These are phyloP conservation scores for Pestalotiopsis sp. DNA, from an alignment of 2,329 filamentous ascomycete species.

Conservation along the genomic window DNA sequence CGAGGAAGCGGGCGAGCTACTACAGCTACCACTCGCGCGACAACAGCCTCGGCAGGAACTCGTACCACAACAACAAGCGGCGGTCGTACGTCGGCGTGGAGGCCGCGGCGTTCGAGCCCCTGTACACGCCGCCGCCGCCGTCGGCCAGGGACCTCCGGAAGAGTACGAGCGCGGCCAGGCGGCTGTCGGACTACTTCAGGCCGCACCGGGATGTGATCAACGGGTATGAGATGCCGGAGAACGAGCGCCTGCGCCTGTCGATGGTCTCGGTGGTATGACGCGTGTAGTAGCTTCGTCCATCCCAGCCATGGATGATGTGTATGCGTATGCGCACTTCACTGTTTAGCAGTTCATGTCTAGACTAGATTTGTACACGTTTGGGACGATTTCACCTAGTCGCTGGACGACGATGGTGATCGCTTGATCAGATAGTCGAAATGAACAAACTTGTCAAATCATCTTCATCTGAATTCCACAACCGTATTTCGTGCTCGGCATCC, in stretches of 20 bases:
- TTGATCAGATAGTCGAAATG: not conserved
- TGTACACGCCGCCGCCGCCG: not conserved
- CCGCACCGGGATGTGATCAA: not conserved
- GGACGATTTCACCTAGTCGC: not conserved
- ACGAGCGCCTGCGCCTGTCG: not conserved
- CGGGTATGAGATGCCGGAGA: not conserved
- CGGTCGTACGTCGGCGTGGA: not conserved
- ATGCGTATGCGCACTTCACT: not conserved
- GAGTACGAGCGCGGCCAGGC: conserved; percentile 2
- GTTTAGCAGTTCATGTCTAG: not conserved
- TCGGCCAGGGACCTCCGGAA: not conserved
- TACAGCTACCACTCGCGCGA: conserved; percentile 11
- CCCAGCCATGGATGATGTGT: not conserved
- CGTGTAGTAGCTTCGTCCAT: not conserved
- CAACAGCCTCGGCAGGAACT: not conserved
- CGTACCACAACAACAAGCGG: conserved; percentile 5
- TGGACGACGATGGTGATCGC: not conserved
- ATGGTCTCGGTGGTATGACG: not conserved
- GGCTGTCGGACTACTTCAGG: conserved; percentile 11
- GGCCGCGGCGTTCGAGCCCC: not conserved
- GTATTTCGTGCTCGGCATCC: not conserved
- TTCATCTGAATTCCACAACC: not conserved
- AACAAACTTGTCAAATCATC: not conserved
- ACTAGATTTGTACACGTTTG: not conserved
- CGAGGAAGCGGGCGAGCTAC: conserved; percentile 10